A percentile compares a stretch with the other conserved stretches of the same genome.
phyloP scores from a whole-genome alignment of 228 moss, liverwort and hornwort species.

The Sphagnum fallax region DNA sequence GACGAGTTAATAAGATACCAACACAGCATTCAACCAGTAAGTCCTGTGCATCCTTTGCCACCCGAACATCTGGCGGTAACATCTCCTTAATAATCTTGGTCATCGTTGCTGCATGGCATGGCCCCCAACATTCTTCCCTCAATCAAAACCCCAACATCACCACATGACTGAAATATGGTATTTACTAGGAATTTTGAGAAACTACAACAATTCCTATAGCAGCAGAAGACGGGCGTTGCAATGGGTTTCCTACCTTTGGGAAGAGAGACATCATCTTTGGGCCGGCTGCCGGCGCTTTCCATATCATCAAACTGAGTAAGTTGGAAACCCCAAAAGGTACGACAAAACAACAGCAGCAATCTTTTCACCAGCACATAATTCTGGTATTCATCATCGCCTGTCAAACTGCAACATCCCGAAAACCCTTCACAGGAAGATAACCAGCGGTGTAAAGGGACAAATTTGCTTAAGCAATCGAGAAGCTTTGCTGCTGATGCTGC shows the following conservation, averaged over 20 bases:
- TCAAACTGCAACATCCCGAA: too few species aligned
- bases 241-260: slow-evolving; percentile 58
- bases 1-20: slow-evolving; percentile 32
- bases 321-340: too few species aligned
- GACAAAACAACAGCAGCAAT: too few species aligned
- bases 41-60: slow-evolving; percentile 99
- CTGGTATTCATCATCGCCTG: too few species aligned
- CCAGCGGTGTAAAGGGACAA: too few species aligned
- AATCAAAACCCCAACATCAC: background rate
- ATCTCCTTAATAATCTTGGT: slow-evolving; percentile 99
- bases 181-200: background rate
- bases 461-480: too few species aligned
- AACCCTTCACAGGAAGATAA: too few species aligned
- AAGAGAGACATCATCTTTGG: slow-evolving; percentile 94
- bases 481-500: too few species aligned
- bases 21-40: slow-evolving; percentile 97
- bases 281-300: slow-evolving; percentile 12
- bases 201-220: background rate
- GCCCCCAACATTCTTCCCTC: background rate
- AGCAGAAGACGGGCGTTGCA: background rate
- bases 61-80: slow-evolving; percentile 98
- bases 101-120: slow-evolving; percentile 74
- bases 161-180: background rate
- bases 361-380: too few species aligned
- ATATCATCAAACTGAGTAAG: too few species aligned